Base-by-base conservation (phyloP, 169 alveolate genomes). In the Nephromyces sp. region DNA sequence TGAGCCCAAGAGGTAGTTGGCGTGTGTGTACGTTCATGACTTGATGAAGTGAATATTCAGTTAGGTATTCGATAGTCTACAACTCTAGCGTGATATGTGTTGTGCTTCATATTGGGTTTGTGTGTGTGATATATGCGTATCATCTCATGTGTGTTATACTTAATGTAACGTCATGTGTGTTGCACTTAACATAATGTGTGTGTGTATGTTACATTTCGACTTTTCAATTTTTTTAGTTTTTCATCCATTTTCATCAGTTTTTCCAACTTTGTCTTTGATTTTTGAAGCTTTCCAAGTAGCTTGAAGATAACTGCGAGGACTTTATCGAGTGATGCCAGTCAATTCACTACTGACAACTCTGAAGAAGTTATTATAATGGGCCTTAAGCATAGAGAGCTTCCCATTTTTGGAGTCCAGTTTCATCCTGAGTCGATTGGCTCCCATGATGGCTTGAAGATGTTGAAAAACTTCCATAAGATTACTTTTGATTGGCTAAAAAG, bases 351-450 rank as follows among this genome's bases (percentile, higher is more conserved):
- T n/a, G n/a, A n/a, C n/a, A n/a, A n/a, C n/a, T n/a, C n/a, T n/a
- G n/a, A n/a, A 32, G 73, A 74, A 32, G 62, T 52, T 28, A 75
- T 80, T 57, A 31, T 84, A 25, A 80, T 84, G 89, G 89, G 81
- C 0, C 8, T 75, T 6, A 74, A 78, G 32, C 89, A 80, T 69
- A 51, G 31, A 28, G 22, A 52, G 0, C 70, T 64, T 27, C 89
- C 89, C 6, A 52, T 80, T 24, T 74, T 74, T 52, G 82, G 87
- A 6, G 83, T 80, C 0, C 89, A 84, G 57, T 84, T 80, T 64
- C 85, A 80, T 53, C 89, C 87, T 0, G 87, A 84, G 70, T 80
- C 85, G 0, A 68, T 84, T 6, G 84, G 81, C 52, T 77, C 84
- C 5, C 78, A 72, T 0, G 64, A 33, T n/a, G 84, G 84, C 25